Evolutionary conservation across 345 rosid species (phyloP).

Genomic region (Aquilaria yunnanensis): DNA sequence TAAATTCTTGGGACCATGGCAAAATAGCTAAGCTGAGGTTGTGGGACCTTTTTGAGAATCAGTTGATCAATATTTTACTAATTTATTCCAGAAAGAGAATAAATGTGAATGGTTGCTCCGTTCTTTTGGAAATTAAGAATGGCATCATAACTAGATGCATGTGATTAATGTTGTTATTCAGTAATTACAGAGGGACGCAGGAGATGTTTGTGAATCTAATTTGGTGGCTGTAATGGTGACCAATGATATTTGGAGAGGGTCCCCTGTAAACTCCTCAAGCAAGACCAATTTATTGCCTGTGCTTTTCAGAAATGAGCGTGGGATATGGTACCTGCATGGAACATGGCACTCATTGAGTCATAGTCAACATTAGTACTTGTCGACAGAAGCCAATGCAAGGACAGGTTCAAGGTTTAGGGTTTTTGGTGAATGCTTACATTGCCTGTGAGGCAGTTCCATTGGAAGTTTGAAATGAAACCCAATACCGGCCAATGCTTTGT

Average conservation of each 20-base stretch:
- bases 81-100: too few relatives aligned
- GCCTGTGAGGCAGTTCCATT: slow-evolving; percentile 60
- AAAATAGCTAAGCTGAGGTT: too few relatives aligned
- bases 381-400: background rate
- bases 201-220: background rate
- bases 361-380: background rate
- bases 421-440: slow-evolving; percentile 29
- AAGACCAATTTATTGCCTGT: slow-evolving; percentile 44
- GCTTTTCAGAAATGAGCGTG: slow-evolving; percentile 57
- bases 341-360: background rate
- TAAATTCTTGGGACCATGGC: too few relatives aligned
- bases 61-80: too few relatives aligned
- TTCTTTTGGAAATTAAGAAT: too few relatives aligned
- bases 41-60: too few relatives aligned
- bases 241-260: slow-evolving; percentile 53
- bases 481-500: slow-evolving; percentile 75
- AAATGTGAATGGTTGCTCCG: too few relatives aligned
- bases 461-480: slow-evolving; percentile 68
- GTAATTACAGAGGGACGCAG: background rate
- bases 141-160: too few relatives aligned
- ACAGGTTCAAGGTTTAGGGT: too few relatives aligned
- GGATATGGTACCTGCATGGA: slow-evolving; percentile 64
- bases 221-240: slow-evolving; percentile 31
- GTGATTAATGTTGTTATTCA: too few relatives aligned
- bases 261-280: slow-evolving; percentile 63